phyloP scores from a whole-genome alignment of 2,329 filamentous ascomycete species.

The Colletotrichum gloeosporioides region DNA sequence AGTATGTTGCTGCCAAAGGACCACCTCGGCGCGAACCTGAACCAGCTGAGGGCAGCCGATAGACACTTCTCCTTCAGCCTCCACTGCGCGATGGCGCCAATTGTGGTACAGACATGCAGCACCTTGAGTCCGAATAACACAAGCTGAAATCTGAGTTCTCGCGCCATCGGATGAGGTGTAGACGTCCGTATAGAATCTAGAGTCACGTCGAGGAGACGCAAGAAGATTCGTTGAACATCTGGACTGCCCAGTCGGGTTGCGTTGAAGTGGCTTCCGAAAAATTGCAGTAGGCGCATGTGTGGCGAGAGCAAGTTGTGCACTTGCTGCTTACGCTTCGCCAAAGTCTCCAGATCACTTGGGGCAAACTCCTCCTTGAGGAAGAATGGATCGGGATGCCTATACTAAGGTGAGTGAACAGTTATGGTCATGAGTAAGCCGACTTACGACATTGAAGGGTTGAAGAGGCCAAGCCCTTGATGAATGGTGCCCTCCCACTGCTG shows the following conservation, averaged over 20 bases:
- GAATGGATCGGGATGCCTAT: slow-evolving; percentile 81
- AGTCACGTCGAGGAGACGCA: slow-evolving; percentile 80
- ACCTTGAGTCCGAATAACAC: slow-evolving; percentile 83
- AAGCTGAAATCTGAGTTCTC: slow-evolving; percentile 91
- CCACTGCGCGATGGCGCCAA: slow-evolving; percentile 71
- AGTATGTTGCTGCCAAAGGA: slow-evolving; percentile 94
- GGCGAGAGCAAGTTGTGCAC: slow-evolving; percentile 86
- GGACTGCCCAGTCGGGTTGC: slow-evolving; percentile 85
- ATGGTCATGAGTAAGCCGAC: slow-evolving; percentile 26
- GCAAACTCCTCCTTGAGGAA: slow-evolving; percentile 91
- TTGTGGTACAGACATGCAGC: slow-evolving; percentile 73
- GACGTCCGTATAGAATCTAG: slow-evolving; percentile 75
- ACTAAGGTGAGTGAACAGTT: slow-evolving; percentile 32
- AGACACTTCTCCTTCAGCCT: slow-evolving; percentile 88
- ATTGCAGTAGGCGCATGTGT: slow-evolving; percentile 84
- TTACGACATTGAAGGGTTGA: slow-evolving; percentile 72
- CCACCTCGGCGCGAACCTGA: slow-evolving; percentile 82
- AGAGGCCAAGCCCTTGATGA: slow-evolving; percentile 78
- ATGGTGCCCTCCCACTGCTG: slow-evolving; percentile 91
- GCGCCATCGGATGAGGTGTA: slow-evolving; percentile 81
- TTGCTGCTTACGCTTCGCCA: slow-evolving; percentile 77
- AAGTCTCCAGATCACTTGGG: slow-evolving; percentile 79
- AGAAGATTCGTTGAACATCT: slow-evolving; percentile 82
- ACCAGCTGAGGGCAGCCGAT: slow-evolving; percentile 89
- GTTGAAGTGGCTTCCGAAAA: slow-evolving; percentile 93